A percentile compares a stretch with the other conserved stretches of the same genome.
Conservation (phyloP, 352 stramenopile species). For the Globisporangium emineosum region DNA sequence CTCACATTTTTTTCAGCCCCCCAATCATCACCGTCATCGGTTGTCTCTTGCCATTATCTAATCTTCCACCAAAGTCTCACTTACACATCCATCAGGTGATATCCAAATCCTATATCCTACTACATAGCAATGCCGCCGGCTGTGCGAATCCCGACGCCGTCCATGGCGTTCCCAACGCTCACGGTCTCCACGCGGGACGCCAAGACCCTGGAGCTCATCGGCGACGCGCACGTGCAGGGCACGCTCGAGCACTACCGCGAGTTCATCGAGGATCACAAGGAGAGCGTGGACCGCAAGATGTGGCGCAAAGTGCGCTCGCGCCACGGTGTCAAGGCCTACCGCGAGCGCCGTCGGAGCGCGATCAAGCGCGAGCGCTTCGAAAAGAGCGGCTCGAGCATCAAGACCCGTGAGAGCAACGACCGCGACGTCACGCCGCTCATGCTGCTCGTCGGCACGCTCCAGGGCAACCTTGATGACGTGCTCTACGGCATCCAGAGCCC, state of each 20-base stretch:
- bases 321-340: conserved; percentile 1
- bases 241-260: conserved; percentile 13
- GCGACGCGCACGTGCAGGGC: conserved; percentile 7
- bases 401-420: conserved; percentile 6
- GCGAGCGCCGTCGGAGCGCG: conserved; percentile 5
- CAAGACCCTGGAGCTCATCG: conserved; percentile 11
- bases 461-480: conserved; percentile 19
- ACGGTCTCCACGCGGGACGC: conserved; percentile 6
- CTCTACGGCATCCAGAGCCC: conserved; percentile 17
- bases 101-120: no score
- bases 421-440: conserved; percentile 10
- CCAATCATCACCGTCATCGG: no score
- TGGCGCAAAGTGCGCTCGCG: conserved; percentile 8
- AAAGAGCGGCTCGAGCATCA: conserved; percentile 15
- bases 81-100: no score
- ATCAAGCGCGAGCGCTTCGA: conserved; percentile 13
- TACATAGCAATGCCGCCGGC: background rate
- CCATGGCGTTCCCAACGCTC: conserved; percentile 14
- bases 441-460: conserved; percentile 18
- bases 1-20: no score
- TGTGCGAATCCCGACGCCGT: conserved; percentile 5
- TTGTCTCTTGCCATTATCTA: no score
- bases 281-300: conserved; percentile 12
- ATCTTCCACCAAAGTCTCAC: no score
- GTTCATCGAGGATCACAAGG: conserved; percentile 16